Conservation (phyloP, 805 yeast genomes). For the Yarrowia osloensis region DNA sequence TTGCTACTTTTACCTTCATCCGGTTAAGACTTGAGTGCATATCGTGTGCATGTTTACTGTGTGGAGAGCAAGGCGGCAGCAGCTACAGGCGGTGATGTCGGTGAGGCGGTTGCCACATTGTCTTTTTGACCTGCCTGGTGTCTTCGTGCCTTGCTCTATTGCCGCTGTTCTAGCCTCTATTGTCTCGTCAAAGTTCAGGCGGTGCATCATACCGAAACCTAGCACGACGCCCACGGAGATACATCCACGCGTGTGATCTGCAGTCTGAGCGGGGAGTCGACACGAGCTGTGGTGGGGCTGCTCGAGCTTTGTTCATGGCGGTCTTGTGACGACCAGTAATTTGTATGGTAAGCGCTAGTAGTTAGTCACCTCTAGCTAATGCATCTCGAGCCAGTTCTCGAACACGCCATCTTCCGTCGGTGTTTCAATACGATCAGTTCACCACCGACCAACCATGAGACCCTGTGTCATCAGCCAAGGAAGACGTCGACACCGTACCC, state of each 20-base stretch:
- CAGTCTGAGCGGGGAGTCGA: neutral
- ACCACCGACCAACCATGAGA: no score
- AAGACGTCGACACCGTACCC: no score
- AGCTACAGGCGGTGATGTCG: neutral
- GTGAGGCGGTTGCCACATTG: neutral
- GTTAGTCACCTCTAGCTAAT: no score
- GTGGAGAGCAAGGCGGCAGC: neutral
- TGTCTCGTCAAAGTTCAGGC: neutral
- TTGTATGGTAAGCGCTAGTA: neutral
- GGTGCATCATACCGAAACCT: neutral
- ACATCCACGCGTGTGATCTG: neutral
- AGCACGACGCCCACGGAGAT: neutral
- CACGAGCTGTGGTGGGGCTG: neutral
- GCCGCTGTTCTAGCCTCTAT: neutral
- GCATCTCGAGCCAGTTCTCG: no score
- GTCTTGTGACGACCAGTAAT: neutral
- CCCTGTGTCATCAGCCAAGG: no score
- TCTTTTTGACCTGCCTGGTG: no score
- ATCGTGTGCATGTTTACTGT: constrained; percentile 1
- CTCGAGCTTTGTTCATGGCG: neutral
- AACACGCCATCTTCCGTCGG: no score
- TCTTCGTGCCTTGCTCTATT: no score
- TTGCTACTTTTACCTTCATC: constrained; percentile 12
- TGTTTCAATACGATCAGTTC: no score
- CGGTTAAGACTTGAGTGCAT: constrained; percentile 18